phyloP scores from a whole-genome alignment of 176 grass and related monocot species.

The Microstegium vimineum region DNA sequence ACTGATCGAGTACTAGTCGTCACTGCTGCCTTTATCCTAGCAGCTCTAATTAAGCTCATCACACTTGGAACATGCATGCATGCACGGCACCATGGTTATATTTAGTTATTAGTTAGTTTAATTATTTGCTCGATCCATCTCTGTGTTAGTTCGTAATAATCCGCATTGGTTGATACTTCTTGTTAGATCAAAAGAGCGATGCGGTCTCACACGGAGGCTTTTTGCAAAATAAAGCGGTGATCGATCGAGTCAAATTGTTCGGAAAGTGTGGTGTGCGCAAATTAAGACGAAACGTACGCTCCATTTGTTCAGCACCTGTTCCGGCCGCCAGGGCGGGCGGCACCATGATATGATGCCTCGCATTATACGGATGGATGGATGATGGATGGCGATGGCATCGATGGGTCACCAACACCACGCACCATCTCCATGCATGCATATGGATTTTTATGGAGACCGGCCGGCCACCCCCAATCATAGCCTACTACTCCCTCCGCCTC shows the following conservation, averaged over 20 bases:
- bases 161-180: background rate
- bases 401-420: no score
- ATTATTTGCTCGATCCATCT: no score
- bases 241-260: slow-evolving; percentile 2
- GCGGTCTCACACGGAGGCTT: background rate
- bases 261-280: background rate
- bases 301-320: background rate
- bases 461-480: slow-evolving; percentile 23
- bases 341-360: background rate
- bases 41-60: background rate
- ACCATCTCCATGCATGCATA: no score
- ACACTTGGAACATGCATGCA: background rate
- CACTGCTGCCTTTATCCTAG: background rate
- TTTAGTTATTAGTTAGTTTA: no score
- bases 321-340: background rate
- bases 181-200: no score
- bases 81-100: background rate
- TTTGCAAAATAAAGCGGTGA: background rate
- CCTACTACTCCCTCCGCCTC: no score
- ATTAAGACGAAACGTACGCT: background rate
- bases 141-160: background rate
- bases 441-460: background rate
- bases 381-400: background rate
- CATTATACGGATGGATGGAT: background rate
- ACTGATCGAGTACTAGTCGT: background rate